Evolutionary conservation across 2,329 filamentous ascomycete species (phyloP), one percentile per base, ranked within the genome.

Genomic region (Nemania diffusa): DNA sequence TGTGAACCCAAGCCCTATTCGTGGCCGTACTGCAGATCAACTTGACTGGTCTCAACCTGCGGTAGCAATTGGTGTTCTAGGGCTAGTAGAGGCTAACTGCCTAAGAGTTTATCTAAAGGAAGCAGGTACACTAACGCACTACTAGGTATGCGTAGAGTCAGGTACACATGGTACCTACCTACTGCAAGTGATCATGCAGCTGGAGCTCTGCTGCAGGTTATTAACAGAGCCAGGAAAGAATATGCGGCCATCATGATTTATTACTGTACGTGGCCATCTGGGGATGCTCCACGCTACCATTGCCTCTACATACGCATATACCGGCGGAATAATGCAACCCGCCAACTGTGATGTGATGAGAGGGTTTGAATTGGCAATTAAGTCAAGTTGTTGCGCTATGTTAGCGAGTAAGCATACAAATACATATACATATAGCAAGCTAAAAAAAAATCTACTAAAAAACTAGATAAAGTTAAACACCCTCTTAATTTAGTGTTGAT

Each of bases 241-340:
- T 40, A 50, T 48, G 46, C 40, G 58, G 48, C 50, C 9, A 46
- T 50, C 60, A 62, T 58, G 13, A 62, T 42, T 62, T 59, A 59
- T 59, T 67, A 63, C 59, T 68, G 67, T 68, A 68, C 68, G 69
- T 70, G 68, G 64, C 61, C 65, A 59, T 40, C 57, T 51, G 58
- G 27, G 53, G 40, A 64, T 26, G 59, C 67, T 68, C 68, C 68
- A 71, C 68, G 68, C 56, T 5, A 44, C 56, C 37, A 55, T 57
- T 62, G 53, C 40, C 58, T 42, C 37, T 64, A 9, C 29, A 32
- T 32, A 32, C 29, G 9, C 9, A 32, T 48, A 13, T 32, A 22
- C 22, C 24, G n/a, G 46, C 27, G 40, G 15, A 61, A 57, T 42
- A 53, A 67, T 60, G 61, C 57, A 37, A 22, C 37, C 37, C 40